Percentiles rank a stretch among this genome's conserved stretches.
Conservation (phyloP, 139 green algal genomes). For the Chlamydomonas schloesseri region DNA sequence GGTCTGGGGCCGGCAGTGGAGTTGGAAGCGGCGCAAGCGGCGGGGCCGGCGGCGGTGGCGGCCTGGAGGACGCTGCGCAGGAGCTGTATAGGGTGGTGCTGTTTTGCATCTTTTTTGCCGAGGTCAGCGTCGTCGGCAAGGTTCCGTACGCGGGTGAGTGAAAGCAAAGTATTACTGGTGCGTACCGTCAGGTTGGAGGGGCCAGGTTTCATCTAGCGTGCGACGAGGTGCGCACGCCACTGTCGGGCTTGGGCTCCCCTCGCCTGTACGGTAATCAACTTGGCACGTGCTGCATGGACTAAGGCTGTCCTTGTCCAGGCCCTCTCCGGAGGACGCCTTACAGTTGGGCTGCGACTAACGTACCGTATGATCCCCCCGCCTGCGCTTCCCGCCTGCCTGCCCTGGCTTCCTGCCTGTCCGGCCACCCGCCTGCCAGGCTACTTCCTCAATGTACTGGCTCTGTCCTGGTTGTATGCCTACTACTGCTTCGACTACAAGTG, state of each 20-base stretch:
- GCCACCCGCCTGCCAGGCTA: slow-evolving; percentile 58
- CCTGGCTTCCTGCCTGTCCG: background rate
- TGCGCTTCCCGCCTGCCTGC: too few relatives aligned
- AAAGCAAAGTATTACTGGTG: too few relatives aligned
- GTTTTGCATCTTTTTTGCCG: slow-evolving; percentile 73
- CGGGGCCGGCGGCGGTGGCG: slow-evolving; percentile 1
- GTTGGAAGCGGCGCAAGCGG: slow-evolving; percentile 20
- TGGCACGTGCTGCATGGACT: too few relatives aligned
- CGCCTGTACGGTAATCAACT: too few relatives aligned
- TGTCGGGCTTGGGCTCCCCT: too few relatives aligned
- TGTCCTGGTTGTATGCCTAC: slow-evolving; percentile 87
- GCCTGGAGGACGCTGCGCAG: slow-evolving; percentile 66
- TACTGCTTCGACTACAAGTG: slow-evolving; percentile 93
- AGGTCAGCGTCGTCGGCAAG: slow-evolving; percentile 58
- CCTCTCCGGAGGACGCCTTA: too few relatives aligned
- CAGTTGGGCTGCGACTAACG: too few relatives aligned
- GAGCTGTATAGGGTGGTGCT: slow-evolving; percentile 79
- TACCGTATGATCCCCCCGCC: too few relatives aligned
- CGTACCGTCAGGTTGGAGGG: too few relatives aligned
- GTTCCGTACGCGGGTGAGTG: slow-evolving; percentile 63
- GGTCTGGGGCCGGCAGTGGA: background rate
- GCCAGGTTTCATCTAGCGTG: too few relatives aligned
- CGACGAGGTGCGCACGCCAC: too few relatives aligned
- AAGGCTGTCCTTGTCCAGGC: too few relatives aligned
- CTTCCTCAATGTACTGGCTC: slow-evolving; percentile 66